These are phyloP conservation scores for Hericium coralloides DNA, from an alignment of 768 basidiomycete genomes.

Conservation along the genomic window DNA sequence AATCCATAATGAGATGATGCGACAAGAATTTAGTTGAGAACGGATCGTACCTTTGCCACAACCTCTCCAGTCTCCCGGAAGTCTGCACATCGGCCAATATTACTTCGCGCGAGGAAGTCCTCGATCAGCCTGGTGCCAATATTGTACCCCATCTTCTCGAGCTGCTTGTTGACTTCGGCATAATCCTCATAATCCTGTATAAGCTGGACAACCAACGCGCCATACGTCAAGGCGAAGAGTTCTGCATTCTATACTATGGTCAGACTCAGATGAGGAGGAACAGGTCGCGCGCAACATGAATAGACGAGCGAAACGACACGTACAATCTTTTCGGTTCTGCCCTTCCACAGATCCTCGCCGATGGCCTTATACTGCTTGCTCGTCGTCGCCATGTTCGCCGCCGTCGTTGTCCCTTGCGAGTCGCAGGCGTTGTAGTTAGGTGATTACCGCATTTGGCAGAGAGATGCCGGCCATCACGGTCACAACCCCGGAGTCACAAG, in stretches of 20 bases:
- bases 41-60: slow-evolving; percentile 68
- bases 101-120: slow-evolving; percentile 91
- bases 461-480: no score
- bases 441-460: background rate
- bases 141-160: slow-evolving; percentile 99
- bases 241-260: slow-evolving; percentile 74
- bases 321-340: slow-evolving; percentile 90
- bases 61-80: slow-evolving; percentile 95
- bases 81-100: slow-evolving; percentile 85
- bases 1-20: background rate
- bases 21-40: background rate
- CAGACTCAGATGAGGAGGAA: slow-evolving; percentile 13
- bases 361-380: slow-evolving; percentile 82
- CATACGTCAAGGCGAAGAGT: slow-evolving; percentile 93
- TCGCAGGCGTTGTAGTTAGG: background rate
- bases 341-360: slow-evolving; percentile 95
- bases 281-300: background rate
- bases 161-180: slow-evolving; percentile 87
- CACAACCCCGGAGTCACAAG: no score
- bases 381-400: slow-evolving; percentile 51
- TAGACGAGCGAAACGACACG: background rate
- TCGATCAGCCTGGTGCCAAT: slow-evolving; percentile 95
- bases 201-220: slow-evolving; percentile 94
- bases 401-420: background rate
- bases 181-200: slow-evolving; percentile 99